A percentile compares a stretch with the other conserved stretches of the same genome.
Evolutionary conservation across 192 early-diverging fungal genomes (phyloP).

Genomic region (Podila horticola): DNA sequence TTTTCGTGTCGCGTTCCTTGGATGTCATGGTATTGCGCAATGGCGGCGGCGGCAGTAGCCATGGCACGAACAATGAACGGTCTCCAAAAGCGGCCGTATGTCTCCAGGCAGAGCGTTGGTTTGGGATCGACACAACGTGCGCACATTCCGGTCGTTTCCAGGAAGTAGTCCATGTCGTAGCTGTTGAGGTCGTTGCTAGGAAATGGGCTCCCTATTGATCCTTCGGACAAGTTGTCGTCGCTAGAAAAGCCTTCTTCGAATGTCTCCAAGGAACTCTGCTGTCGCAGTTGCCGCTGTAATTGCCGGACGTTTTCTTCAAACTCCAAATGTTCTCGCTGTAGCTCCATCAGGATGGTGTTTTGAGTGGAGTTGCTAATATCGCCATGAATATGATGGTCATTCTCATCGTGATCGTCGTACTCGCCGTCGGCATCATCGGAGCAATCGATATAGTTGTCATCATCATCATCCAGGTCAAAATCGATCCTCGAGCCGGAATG

Average conservation of each 20-base stretch:
- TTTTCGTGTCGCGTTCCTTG: background rate
- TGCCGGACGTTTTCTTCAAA: conserved; percentile 50
- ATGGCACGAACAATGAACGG: conserved; percentile 27
- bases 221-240: background rate
- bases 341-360: conserved; percentile 43
- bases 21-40: conserved; percentile 14
- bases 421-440: conserved; percentile 29
- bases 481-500: background rate
- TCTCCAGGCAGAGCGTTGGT: conserved; percentile 27
- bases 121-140: conserved; percentile 17
- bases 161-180: background rate
- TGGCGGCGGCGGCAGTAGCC: conserved; percentile 40
- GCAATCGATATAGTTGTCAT: conserved; percentile 7
- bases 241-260: background rate
- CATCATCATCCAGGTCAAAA: conserved; percentile 17
- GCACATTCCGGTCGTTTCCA: background rate
- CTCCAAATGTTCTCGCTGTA: conserved; percentile 46
- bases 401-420: conserved; percentile 23
- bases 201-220: too few relatives aligned
- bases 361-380: conserved; percentile 30
- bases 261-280: conserved; percentile 30
- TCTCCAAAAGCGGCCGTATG: conserved; percentile 28
- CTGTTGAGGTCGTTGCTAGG: too few relatives aligned
- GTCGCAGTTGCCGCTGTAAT: conserved; percentile 36
- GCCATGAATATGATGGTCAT: conserved; percentile 37